Base-by-base conservation (phyloP, 345 rosid species). In the Sapria himalayana region DNA sequence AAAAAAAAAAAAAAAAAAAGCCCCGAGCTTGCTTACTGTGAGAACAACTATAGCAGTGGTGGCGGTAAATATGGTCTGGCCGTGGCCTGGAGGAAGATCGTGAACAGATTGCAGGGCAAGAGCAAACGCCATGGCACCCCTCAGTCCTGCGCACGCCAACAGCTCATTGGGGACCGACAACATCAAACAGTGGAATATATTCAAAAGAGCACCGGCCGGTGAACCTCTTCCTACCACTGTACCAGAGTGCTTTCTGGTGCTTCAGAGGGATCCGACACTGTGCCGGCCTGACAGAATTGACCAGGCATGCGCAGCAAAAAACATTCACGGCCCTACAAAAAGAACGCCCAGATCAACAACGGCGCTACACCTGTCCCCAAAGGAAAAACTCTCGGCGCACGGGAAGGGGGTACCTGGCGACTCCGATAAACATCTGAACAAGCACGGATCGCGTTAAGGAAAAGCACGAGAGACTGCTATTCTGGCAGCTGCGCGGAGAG, bases 101-200 rank as follows among this genome's bases (percentile, higher is more conserved):
- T 89, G 98, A 54, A 89, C 61, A 15, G 98, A 79, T 56, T 89
- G 95, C 69, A 89, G 67, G 52, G 98, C 98, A 69, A 89, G 93
- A 38, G 98, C 98, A 76, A 89, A 89, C 45, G 98, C 98, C 98
- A 89, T 89, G 16, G 98, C 98, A 34, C 98, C 94, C 62, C 92
- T 63, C 67, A 82, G 94, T 33, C 94, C 94, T 82, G 62, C 10
- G 20, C 51, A 59, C 33, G 33, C 36, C 47, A 63, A 64, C 9
- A 25, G 33, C 40, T 48, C 42, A 39, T 49, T 17, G 39, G 49
- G 44, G 44, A 37, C 32, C 35, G 39, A 47, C 14, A 22, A 37
- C 24, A 7, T 27, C 10, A 55, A 25, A 51, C 13, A 22, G n/a
- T n/a, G 10, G 16, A 21, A 22, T 2, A 20, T 31, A 38, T 4